Base-by-base conservation (phyloP, 2,329 filamentous ascomycete species). In the Paecilomyces niveus region DNA sequence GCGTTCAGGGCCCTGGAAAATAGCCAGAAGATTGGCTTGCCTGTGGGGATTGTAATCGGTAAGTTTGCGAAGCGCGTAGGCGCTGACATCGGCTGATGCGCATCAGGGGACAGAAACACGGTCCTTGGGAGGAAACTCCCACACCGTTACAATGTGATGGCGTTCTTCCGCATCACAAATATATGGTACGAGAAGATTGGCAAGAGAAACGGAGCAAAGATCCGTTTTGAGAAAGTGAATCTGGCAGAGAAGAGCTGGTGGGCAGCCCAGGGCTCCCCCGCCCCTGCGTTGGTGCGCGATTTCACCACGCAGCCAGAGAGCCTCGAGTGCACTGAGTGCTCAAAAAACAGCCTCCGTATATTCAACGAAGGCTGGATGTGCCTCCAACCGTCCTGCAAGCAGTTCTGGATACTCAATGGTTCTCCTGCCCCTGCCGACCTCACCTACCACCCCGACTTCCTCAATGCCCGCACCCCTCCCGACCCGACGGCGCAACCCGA, bases 101-200 rank as follows among this genome's bases (percentile, higher is more conserved):
- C 73, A 45, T 60, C 67, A 80, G 85, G 87, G 1, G 69, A 80
- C 15, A 70, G 80, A 56, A 83, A 85, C 61, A 67, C 69, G 3
- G 68, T 78, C 22, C 76, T 81, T 18, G 76, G 78, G 0, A 79
- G 78, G 1, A 73, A 77, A 26, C 74, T 86, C 7, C 81, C 82
- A 0, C 78, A 86, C 58, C 74, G 80, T 0, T 91, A 86, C 65
- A 85, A 82, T 57, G 84, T 90, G 0, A 76, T 92, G 50, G 87
- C 79, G n/a, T 85, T 80, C 69, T 92, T 89, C 68, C 83, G 85
- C 54, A 76, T 89, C 11, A 88, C 86, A 0, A 76, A 87, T 54
- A 76, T 90, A 0, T 92, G 89, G 89, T 77, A 73, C 10, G 89
- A 92, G 64, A 80, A 78, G 59, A 69, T 76, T 1, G 69, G 68